Evolutionary conservation across 2,329 filamentous ascomycete genomes (phyloP).

Genomic region (Colletotrichum ledebouriae): DNA sequence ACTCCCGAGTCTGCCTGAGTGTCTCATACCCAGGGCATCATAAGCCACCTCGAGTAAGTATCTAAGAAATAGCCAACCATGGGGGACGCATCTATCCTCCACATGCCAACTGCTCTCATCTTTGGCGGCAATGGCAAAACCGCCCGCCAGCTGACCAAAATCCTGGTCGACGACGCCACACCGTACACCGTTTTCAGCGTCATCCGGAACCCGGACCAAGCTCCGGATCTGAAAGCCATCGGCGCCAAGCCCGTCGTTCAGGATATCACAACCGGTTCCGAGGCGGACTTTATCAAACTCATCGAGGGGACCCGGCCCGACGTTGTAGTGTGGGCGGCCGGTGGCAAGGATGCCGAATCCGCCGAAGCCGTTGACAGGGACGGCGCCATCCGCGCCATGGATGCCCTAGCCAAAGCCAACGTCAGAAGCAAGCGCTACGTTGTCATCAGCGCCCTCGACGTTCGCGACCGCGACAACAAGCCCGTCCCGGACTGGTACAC

Average conservation of each 20-base stretch:
- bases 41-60: not conserved
- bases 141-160: slow-evolving; percentile 44
- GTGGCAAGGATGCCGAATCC: slow-evolving; percentile 52
- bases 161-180: slow-evolving; percentile 41
- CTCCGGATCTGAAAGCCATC: slow-evolving; percentile 52
- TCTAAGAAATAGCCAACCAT: slow-evolving; percentile 15
- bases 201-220: slow-evolving; percentile 51
- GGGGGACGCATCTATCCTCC: slow-evolving; percentile 42
- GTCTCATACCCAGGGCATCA: not conserved
- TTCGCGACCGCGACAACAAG: slow-evolving; percentile 54
- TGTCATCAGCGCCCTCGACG: slow-evolving; percentile 59
- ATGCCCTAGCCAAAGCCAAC: slow-evolving; percentile 56
- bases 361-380: slow-evolving; percentile 60
- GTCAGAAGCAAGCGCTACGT: slow-evolving; percentile 58
- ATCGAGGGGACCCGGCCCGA: slow-evolving; percentile 52
- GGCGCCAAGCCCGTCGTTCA: slow-evolving; percentile 59
- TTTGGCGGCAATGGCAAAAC: slow-evolving; percentile 48
- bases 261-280: slow-evolving; percentile 55
- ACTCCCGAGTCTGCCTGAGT: not conserved
- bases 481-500: slow-evolving; percentile 59
- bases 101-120: slow-evolving; percentile 46
- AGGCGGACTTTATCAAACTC: slow-evolving; percentile 53
- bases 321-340: slow-evolving; percentile 51
- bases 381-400: slow-evolving; percentile 60
- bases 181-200: slow-evolving; percentile 47